Evolutionary conservation across 179 eudicot genomes (phyloP).

Genomic region (Spinacia oleracea): DNA sequence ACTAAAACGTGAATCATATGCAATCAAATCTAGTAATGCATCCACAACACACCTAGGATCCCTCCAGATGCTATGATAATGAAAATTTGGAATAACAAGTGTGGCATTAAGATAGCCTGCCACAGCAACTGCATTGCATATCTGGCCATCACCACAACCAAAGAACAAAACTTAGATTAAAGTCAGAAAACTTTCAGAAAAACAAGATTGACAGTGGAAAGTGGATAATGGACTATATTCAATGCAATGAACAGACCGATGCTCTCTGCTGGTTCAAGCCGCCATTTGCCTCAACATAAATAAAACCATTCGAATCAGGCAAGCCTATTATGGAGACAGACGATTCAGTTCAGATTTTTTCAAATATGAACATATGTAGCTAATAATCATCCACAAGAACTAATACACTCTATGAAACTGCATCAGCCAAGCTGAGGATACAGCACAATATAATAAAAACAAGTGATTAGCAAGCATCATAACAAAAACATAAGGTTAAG

Average conservation of each 20-base stretch:
- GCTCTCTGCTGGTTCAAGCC: conserved; percentile 98
- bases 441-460: neutral
- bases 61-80: conserved; percentile 97
- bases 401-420: neutral
- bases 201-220: neutral
- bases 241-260: conserved; percentile 56
- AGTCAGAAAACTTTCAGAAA: conserved; percentile 10
- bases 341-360: conserved; percentile 12
- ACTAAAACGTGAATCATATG: conserved; percentile 4
- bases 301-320: conserved; percentile 86
- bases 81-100: conserved; percentile 88
- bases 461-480: neutral
- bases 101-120: conserved; percentile 99
- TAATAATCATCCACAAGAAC: neutral
- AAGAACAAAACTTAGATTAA: conserved; percentile 17
- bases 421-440: neutral
- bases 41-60: conserved; percentile 73
- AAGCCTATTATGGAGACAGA: conserved; percentile 41
- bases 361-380: conserved; percentile 9
- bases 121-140: conserved; percentile 99
- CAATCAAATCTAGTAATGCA: neutral
- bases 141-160: conserved; percentile 42
- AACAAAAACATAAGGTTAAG: neutral
- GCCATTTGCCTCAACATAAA: conserved; percentile 96
- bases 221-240: conserved; percentile 14